Evolutionary conservation across 1,284 basidiomycete species (phyloP), one percentile per base, ranked within the genome.

Genomic region (Ustilago cynodontis): DNA sequence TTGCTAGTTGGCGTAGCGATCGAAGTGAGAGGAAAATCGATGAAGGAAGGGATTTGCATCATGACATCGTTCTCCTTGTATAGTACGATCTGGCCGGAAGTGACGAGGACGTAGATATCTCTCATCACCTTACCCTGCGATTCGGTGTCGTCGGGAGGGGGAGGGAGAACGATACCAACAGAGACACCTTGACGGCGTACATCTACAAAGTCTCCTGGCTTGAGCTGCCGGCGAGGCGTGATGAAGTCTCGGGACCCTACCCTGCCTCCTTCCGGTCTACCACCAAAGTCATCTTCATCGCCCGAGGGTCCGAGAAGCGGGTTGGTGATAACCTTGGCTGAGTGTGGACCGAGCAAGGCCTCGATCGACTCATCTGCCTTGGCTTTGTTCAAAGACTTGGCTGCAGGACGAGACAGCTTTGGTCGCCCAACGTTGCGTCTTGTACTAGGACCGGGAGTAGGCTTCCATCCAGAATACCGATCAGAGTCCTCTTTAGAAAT

Each of bases 121-220:
- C 37, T 61, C 52, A 51, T 22, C n/a, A 47, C 50, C 9, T 20
- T 33, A 1, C 33, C 16, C 29, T 52, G 7, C 37, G 39, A 14
- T 24, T 22, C 41, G 7, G 47, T 11, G 22, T 39, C 31, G 3
- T 71, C 68, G 0, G 57, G 31, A 1, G 76, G 66, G 5, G 60
- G 39, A 2, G 64, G 71, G 0, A 77, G 47, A 20, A 70, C 62
- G 47, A 77, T 59, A 2, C 67, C 70, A 18, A 68, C 31, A 0
- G 49, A 54, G 10, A 20, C 39, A 45, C 11, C 24, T 14, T 1
- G 16, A n/a, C 61, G 56, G 13, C 70, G 52, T 3, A 76, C 43
- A 24, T 79, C 78, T 35, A 74, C 71, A 54, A 80, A 80, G 47
- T 78, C 77, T 14, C 77, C 77, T 2, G 68, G 70, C 18, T 8